Conservation (phyloP, 169 alveolate genomes). For the Blepharisma undulans region DNA sequence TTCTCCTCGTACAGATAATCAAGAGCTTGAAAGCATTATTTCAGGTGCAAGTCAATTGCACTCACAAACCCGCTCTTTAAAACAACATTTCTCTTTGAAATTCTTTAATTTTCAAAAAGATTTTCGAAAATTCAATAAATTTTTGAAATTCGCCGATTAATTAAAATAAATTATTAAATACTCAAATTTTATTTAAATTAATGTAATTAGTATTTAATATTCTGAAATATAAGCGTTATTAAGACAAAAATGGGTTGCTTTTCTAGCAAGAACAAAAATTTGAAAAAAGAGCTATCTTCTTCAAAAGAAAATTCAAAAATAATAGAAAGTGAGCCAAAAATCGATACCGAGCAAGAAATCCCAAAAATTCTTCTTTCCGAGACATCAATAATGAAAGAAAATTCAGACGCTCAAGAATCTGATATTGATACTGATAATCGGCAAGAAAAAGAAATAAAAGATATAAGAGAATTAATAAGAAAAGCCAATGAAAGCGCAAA, state of each 20-base stretch:
- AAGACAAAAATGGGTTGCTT: neutral
- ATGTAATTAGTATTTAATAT: too few species aligned
- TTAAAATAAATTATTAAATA: too few species aligned
- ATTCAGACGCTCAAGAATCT: neutral
- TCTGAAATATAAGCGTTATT: neutral
- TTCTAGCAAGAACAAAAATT: neutral
- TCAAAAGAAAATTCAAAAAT: neutral
- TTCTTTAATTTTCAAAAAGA: neutral
- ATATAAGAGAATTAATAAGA: neutral
- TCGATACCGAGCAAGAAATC: neutral
- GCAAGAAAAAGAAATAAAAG: neutral
- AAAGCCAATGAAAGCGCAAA: neutral
- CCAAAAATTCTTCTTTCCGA: neutral
- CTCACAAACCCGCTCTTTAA: neutral
- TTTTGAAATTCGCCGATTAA: neutral
- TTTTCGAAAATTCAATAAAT: neutral
- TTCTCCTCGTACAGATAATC: neutral
- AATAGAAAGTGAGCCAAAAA: neutral
- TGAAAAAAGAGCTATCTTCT: neutral
- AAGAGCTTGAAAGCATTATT: neutral
- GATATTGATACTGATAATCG: neutral
- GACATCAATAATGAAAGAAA: neutral
- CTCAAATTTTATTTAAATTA: too few species aligned
- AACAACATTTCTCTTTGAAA: neutral
- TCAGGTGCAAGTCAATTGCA: neutral